Conservation (phyloP, 345 rosid genomes). For the Lepidium aucheri region DNA sequence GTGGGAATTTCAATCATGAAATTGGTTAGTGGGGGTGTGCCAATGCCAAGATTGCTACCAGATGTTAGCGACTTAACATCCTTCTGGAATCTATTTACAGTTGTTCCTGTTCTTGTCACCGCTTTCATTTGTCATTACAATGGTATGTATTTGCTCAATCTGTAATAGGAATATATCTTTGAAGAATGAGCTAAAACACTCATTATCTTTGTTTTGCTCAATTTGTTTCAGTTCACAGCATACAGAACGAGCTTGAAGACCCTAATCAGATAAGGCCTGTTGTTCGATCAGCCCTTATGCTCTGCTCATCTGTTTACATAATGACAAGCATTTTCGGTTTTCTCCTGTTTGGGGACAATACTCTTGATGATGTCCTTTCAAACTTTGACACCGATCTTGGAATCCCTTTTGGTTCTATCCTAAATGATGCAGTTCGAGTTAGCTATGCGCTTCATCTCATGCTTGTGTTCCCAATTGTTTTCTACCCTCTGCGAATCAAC, state of each 20-base stretch:
- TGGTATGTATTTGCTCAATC: constrained; percentile 46
- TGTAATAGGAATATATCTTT: background rate
- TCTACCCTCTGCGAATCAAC: constrained; percentile 74
- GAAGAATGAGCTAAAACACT: background rate
- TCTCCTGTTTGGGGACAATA: constrained; percentile 76
- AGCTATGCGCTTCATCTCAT: constrained; percentile 85
- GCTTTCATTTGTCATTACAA: constrained; percentile 86
- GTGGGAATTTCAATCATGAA: constrained; percentile 66
- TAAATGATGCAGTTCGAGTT: constrained; percentile 79
- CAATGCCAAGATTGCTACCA: constrained; percentile 82
- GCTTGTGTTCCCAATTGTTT: constrained; percentile 89
- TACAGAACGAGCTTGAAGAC: constrained; percentile 77
- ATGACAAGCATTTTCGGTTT: constrained; percentile 82
- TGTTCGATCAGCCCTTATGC: constrained; percentile 57
- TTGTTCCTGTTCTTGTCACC: constrained; percentile 82
- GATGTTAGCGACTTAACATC: constrained; percentile 60
- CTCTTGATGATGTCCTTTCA: constrained; percentile 89
- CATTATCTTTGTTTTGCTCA: background rate
- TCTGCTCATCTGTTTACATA: constrained; percentile 75
- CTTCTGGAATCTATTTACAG: constrained; percentile 71
- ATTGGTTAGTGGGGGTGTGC: constrained; percentile 53
- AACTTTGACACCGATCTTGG: constrained; percentile 82
- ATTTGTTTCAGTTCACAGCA: constrained; percentile 62
- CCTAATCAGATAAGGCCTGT: constrained; percentile 52
- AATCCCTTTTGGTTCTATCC: constrained; percentile 66